A percentile compares a stretch with the other conserved stretches of the same genome.
Conservation (phyloP, 441 rosid species). For the Macaranga tanarius region DNA sequence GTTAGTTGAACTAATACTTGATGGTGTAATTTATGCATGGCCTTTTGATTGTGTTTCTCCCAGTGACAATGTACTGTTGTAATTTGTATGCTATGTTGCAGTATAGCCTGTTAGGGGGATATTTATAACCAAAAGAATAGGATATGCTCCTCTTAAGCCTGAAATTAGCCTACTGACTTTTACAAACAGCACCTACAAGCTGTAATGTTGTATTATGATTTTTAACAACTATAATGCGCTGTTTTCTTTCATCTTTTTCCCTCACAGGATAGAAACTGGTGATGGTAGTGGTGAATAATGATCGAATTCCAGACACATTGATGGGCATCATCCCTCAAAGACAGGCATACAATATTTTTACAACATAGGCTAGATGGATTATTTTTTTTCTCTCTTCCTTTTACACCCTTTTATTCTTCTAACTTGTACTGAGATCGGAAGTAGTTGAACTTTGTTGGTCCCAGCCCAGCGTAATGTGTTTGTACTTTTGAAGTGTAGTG, state of each 20-base stretch:
- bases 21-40: too few species aligned
- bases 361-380: background rate
- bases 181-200: too few species aligned
- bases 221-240: too few species aligned
- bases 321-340: background rate
- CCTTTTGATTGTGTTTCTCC: background rate
- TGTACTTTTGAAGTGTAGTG: background rate
- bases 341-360: background rate
- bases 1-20: too few species aligned
- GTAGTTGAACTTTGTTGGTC: background rate
- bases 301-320: background rate
- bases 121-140: too few species aligned
- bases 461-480: background rate
- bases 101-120: too few species aligned
- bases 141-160: too few species aligned
- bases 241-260: background rate
- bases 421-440: background rate
- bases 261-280: slow-evolving; percentile 7
- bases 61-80: background rate
- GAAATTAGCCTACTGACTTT: too few species aligned
- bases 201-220: too few species aligned
- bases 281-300: background rate
- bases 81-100: background rate
- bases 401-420: background rate
- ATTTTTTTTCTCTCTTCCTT: background rate